These are phyloP conservation scores for Dactylellina sp. DNA, from an alignment of 2,329 filamentous ascomycete species.

Conservation along the genomic window DNA sequence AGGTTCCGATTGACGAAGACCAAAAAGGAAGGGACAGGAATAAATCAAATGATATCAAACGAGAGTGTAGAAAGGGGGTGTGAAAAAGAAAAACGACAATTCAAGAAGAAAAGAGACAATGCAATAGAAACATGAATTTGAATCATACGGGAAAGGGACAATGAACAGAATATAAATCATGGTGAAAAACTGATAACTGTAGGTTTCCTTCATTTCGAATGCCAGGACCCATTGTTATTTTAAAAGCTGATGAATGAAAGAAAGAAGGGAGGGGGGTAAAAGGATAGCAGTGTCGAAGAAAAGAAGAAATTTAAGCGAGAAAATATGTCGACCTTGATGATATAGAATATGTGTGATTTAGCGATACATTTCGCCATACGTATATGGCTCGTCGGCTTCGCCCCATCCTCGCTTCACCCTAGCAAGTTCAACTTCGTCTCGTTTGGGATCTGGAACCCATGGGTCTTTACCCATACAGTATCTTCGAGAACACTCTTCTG, in stretches of 20 bases:
- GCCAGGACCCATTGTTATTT: not conserved
- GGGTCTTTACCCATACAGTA: constrained; percentile 53
- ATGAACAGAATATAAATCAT: constrained; percentile 17
- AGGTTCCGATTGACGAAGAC: constrained; percentile 37
- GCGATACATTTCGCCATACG: constrained; percentile 49
- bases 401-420: constrained; percentile 54
- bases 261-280: not conserved
- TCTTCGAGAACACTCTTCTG: constrained; percentile 52
- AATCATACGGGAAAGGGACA: too few species aligned
- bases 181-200: constrained; percentile 1
- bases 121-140: not conserved
- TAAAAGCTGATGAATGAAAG: constrained; percentile 4
- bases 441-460: constrained; percentile 53
- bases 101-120: constrained; percentile 5
- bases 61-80: constrained; percentile 5
- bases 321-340: not conserved
- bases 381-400: constrained; percentile 52
- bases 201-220: too few species aligned
- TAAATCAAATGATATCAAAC: constrained; percentile 10
- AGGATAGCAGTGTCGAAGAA: too few species aligned
- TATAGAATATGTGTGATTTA: constrained; percentile 12
- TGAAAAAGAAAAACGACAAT: not conserved
- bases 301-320: not conserved
- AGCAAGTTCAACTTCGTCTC: constrained; percentile 52
- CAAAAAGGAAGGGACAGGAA: not conserved